phyloP scores from a whole-genome alignment of 192 early-diverging fungal species.

The Phlyctochytrium planicorne region DNA sequence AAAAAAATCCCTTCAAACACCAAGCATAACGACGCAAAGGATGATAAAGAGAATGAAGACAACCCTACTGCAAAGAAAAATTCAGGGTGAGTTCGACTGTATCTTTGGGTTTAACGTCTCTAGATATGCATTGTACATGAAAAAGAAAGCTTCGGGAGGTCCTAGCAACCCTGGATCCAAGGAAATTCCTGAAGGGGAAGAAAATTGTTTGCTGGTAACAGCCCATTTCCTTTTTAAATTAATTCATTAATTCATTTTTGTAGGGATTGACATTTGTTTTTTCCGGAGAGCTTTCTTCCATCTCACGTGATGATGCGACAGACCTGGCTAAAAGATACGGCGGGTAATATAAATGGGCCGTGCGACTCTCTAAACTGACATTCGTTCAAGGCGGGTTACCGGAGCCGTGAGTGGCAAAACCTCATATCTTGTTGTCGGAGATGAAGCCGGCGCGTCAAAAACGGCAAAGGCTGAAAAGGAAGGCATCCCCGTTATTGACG shows the following conservation, averaged over 20 bases:
- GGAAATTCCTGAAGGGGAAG: conserved; percentile 68
- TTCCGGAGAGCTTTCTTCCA: conserved; percentile 80
- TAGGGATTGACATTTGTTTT: conserved; percentile 85
- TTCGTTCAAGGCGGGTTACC: conserved; percentile 64
- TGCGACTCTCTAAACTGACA: neutral
- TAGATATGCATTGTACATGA: neutral
- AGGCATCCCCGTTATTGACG: conserved; percentile 70
- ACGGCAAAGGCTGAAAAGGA: conserved; percentile 70
- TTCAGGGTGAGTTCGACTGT: too few species aligned
- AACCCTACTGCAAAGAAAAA: too few species aligned
- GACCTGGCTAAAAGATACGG: conserved; percentile 88
- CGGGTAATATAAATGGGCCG: conserved; percentile 49
- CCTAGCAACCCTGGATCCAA: conserved; percentile 65
- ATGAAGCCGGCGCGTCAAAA: conserved; percentile 84
- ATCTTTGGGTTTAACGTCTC: too few species aligned
- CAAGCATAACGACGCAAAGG: too few species aligned
- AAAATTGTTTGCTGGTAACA: conserved; percentile 62
- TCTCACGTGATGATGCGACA: conserved; percentile 72
- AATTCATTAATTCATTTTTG: too few species aligned
- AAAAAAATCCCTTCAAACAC: too few species aligned
- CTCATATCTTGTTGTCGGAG: conserved; percentile 80
- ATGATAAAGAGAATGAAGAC: too few species aligned
- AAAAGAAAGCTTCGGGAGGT: conserved; percentile 30
- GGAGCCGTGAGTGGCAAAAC: conserved; percentile 77
- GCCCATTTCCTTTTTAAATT: conserved; percentile 9